phyloP scores from a whole-genome alignment of 2,329 filamentous ascomycete species.

The Fusarium sacchari region DNA sequence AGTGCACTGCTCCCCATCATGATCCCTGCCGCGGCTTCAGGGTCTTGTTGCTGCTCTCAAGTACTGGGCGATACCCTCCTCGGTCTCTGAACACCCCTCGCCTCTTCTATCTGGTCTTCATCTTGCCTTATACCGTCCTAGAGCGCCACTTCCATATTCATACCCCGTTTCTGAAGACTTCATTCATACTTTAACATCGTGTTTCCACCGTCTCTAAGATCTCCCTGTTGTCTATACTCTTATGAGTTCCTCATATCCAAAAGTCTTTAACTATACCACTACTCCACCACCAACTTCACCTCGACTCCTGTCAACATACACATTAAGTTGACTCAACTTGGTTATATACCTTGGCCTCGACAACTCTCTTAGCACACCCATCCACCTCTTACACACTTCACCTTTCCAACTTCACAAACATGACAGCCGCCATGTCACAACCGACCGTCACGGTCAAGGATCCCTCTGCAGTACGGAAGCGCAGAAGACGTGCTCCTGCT shows the following conservation, averaged over 20 bases:
- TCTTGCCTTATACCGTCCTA: slow-evolving; percentile 30
- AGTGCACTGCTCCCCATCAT: slow-evolving; percentile 25
- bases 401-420: slow-evolving; percentile 41
- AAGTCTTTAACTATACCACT: slow-evolving; percentile 7
- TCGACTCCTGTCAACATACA: slow-evolving; percentile 14
- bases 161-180: slow-evolving; percentile 27
- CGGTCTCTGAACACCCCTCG: slow-evolving; percentile 24
- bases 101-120: slow-evolving; percentile 32
- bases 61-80: slow-evolving; percentile 39
- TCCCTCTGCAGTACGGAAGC: slow-evolving; percentile 68
- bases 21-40: slow-evolving; percentile 38
- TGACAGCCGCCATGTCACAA: slow-evolving; percentile 61
- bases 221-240: slow-evolving; percentile 16
- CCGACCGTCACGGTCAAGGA: slow-evolving; percentile 60
- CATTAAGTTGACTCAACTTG: slow-evolving; percentile 19
- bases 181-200: slow-evolving; percentile 35
- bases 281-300: slow-evolving; percentile 6
- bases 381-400: slow-evolving; percentile 7
- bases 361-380: slow-evolving; percentile 9
- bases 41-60: slow-evolving; percentile 35
- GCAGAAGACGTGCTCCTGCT: slow-evolving; percentile 86
- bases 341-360: slow-evolving; percentile 7
- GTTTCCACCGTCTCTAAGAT: slow-evolving; percentile 9
- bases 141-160: slow-evolving; percentile 40
- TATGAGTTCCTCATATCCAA: slow-evolving; percentile 5